These are phyloP conservation scores for Lasiodiplodia gonubiensis DNA, from an alignment of 2,329 filamentous ascomycete genomes.

Conservation along the genomic window DNA sequence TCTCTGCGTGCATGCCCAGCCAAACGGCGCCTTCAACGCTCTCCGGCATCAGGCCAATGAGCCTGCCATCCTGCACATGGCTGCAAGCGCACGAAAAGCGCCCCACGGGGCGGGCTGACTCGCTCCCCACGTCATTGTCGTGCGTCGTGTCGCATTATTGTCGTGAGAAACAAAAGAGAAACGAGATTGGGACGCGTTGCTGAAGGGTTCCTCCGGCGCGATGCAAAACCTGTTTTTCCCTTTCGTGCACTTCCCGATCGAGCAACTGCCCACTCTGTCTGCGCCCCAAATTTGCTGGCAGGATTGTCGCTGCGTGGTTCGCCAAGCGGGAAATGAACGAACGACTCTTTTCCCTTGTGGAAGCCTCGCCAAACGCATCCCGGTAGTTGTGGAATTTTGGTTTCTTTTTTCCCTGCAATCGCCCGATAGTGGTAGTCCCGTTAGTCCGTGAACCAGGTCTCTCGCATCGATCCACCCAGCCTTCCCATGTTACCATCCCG, in stretches of 20 bases:
- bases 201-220: not conserved
- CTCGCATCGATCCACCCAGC: not conserved
- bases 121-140: slow-evolving; percentile 1
- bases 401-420: not conserved
- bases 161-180: slow-evolving; percentile 8
- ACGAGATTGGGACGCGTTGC: slow-evolving; percentile 1
- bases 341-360: not conserved
- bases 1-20: slow-evolving; percentile 37
- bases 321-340: slow-evolving; percentile 6
- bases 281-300: slow-evolving; percentile 7
- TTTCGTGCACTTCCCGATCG: slow-evolving; percentile 20
- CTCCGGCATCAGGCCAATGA: slow-evolving; percentile 35
- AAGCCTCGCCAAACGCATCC: not conserved
- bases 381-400: not conserved
- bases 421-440: not conserved
- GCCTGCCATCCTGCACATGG: not conserved
- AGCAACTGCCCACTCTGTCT: slow-evolving; percentile 10
- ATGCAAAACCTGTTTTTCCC: slow-evolving; percentile 4
- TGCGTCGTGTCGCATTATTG: slow-evolving; percentile 11
- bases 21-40: slow-evolving; percentile 39
- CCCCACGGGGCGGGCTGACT: slow-evolving; percentile 19
- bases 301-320: not conserved
- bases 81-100: not conserved
- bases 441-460: not conserved
- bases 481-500: not conserved